A percentile compares a stretch with the other conserved stretches of the same genome.
phyloP scores from a whole-genome alignment of 176 grass and related monocot genomes.

The Coix lacrymajobi region DNA sequence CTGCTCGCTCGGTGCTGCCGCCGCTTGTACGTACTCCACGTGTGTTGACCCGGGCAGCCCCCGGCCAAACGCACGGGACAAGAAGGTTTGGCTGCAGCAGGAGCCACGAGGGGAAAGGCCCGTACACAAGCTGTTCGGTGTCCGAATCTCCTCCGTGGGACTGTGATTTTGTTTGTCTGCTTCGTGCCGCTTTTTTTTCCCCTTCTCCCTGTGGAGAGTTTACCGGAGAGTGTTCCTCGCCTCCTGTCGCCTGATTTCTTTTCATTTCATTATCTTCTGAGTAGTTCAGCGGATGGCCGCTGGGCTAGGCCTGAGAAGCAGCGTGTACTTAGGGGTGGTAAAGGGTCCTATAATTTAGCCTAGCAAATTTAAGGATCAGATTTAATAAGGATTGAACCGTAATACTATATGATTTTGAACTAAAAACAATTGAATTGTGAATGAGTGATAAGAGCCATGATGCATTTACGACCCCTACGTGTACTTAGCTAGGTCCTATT shows the following conservation, averaged over 20 bases:
- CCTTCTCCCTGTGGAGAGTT: background rate
- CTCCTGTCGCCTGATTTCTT: background rate
- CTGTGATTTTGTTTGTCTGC: background rate
- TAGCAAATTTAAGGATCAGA: too few relatives aligned
- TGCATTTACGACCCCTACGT: too few relatives aligned
- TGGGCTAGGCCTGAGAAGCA: too few relatives aligned
- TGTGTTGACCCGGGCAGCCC: constrained; percentile 9
- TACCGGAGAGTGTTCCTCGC: background rate
- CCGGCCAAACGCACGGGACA: constrained; percentile 25
- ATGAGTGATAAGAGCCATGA: too few relatives aligned
- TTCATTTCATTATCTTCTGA: background rate
- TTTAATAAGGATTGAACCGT: too few relatives aligned
- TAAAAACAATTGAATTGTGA: too few relatives aligned
- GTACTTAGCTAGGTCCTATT: too few relatives aligned
- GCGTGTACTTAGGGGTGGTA: too few relatives aligned
- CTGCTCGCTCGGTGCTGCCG: background rate
- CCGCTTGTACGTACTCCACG: background rate
- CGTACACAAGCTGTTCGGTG: background rate
- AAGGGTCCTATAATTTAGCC: too few relatives aligned
- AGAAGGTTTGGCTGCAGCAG: background rate
- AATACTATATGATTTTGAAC: too few relatives aligned
- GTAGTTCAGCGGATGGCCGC: too few relatives aligned
- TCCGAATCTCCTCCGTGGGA: background rate
- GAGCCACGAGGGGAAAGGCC: background rate
- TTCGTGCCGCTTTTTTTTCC: background rate